Conservation (phyloP, 1,284 basidiomycete species). For the Cutaneotrichosporon sp. region DNA sequence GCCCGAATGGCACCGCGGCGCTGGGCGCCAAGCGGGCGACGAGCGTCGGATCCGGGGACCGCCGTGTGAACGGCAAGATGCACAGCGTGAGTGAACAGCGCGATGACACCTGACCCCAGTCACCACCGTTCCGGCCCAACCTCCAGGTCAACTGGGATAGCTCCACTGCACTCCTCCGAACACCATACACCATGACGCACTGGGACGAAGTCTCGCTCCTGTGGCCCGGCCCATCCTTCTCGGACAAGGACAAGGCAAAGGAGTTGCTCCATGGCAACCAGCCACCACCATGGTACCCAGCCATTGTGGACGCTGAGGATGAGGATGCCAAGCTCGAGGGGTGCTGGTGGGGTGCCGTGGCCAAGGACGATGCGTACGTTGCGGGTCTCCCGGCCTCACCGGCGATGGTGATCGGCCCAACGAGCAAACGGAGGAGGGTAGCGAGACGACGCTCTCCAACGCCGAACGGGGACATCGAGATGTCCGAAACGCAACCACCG, state of each 20-base stretch:
- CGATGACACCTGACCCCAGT: conserved; percentile 19
- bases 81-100: conserved; percentile 27
- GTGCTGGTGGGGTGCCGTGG: conserved; percentile 46
- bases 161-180: conserved; percentile 69
- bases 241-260: conserved; percentile 46
- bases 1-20: conserved; percentile 32
- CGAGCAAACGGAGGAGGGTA: conserved; percentile 19
- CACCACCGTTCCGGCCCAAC: conserved; percentile 44
- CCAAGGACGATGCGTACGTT: conserved; percentile 42
- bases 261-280: conserved; percentile 38
- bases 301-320: conserved; percentile 29
- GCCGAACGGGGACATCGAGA: conserved; percentile 6
- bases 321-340: conserved; percentile 45
- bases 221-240: conserved; percentile 42
- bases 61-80: conserved; percentile 27
- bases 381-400: conserved; percentile 44
- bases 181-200: conserved; percentile 66
- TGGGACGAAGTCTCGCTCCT: conserved; percentile 36
- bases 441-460: conserved; percentile 9
- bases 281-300: conserved; percentile 45
- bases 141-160: conserved; percentile 44
- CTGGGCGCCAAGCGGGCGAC: conserved; percentile 24
- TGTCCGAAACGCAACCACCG: conserved; percentile 20
- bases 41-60: conserved; percentile 27
- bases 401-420: conserved; percentile 33